Evolutionary conservation across 192 early-diverging fungal species (phyloP).

Genomic region (Martensiomyces pterosporus): DNA sequence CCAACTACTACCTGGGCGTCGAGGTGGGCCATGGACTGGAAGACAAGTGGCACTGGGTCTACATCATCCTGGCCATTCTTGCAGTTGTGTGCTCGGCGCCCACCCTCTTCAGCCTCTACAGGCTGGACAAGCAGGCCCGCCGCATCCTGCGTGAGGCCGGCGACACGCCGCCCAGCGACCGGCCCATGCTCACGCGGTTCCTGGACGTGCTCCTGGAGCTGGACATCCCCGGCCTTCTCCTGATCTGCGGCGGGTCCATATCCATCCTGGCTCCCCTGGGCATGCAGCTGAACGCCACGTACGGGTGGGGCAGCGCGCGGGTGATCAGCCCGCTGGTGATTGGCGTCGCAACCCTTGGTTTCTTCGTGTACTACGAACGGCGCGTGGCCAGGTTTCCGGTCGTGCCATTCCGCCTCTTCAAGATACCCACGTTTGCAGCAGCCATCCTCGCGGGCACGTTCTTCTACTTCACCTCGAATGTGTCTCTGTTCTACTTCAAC

Average conservation of each 20-base stretch:
- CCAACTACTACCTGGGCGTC: slow-evolving; percentile 44
- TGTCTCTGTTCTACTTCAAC: slow-evolving; percentile 42
- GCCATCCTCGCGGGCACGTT: slow-evolving; percentile 32
- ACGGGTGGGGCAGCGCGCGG: slow-evolving; percentile 53
- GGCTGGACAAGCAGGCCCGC: slow-evolving; percentile 25
- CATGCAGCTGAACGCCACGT: slow-evolving; percentile 41
- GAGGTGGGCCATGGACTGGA: slow-evolving; percentile 27
- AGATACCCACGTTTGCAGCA: slow-evolving; percentile 37
- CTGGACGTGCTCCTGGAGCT: slow-evolving; percentile 17
- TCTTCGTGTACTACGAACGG: slow-evolving; percentile 55
- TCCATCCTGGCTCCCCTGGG: slow-evolving; percentile 41
- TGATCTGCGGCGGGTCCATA: slow-evolving; percentile 37
- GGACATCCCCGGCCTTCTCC: slow-evolving; percentile 26
- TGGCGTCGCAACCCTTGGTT: slow-evolving; percentile 17
- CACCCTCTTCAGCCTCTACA: slow-evolving; percentile 15
- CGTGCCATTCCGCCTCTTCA: slow-evolving; percentile 33
- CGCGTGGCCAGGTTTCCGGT: slow-evolving; percentile 65
- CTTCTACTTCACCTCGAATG: slow-evolving; percentile 42
- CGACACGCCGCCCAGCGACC: background rate
- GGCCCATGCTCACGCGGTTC: slow-evolving; percentile 3
- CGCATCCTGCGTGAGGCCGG: slow-evolving; percentile 11
- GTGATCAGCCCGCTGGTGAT: slow-evolving; percentile 49
- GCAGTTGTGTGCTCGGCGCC: slow-evolving; percentile 35
- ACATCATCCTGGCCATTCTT: slow-evolving; percentile 32
- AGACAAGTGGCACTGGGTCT: slow-evolving; percentile 42